phyloP scores from a whole-genome alignment of 495 filamentous ascomycete species.

The Alectoria sarmentosa region DNA sequence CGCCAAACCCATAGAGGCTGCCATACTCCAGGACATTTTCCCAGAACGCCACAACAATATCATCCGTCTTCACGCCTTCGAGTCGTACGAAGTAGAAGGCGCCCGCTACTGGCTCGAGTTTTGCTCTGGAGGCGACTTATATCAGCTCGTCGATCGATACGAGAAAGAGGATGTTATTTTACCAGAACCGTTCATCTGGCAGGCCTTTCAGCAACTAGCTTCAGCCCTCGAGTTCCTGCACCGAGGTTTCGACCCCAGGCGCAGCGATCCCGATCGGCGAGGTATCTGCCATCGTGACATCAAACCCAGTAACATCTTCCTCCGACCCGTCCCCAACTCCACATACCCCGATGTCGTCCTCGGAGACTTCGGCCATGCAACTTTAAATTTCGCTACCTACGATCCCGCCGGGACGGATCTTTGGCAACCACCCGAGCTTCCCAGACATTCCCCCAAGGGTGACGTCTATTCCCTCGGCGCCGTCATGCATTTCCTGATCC shows the following conservation, averaged over 20 bases:
- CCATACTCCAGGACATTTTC: constrained; percentile 8
- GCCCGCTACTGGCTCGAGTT: constrained; percentile 96
- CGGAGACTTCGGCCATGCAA: constrained; percentile 90
- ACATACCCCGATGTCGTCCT: constrained; percentile 39
- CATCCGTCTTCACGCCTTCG: constrained; percentile 15
- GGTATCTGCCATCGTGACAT: constrained; percentile 92
- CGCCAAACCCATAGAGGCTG: constrained; percentile 11
- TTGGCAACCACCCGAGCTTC: constrained; percentile 80
- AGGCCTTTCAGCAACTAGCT: constrained; percentile 85
- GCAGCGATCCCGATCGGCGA: constrained; percentile 24
- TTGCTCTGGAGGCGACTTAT: constrained; percentile 85
- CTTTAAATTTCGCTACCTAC: constrained; percentile 70
- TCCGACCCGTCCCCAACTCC: constrained; percentile 45
- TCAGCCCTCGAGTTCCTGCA: constrained; percentile 93
- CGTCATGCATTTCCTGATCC: constrained; percentile 20
- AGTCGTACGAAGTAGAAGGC: constrained; percentile 29
- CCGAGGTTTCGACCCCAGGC: constrained; percentile 39
- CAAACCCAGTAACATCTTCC: constrained; percentile 95
- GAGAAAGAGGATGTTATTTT: constrained; percentile 69
- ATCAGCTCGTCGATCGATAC: constrained; percentile 61
- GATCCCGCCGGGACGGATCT: constrained; percentile 87
- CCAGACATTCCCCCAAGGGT: constrained; percentile 78
- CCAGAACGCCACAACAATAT: constrained; percentile 18
- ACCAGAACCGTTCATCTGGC: constrained; percentile 95
- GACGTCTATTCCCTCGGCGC: constrained; percentile 89